Percentiles rank a stretch among this genome's conserved stretches.
Evolutionary conservation across 805 yeast genomes (phyloP).

Genomic region (Vanderwaltozyma verrucispora): DNA sequence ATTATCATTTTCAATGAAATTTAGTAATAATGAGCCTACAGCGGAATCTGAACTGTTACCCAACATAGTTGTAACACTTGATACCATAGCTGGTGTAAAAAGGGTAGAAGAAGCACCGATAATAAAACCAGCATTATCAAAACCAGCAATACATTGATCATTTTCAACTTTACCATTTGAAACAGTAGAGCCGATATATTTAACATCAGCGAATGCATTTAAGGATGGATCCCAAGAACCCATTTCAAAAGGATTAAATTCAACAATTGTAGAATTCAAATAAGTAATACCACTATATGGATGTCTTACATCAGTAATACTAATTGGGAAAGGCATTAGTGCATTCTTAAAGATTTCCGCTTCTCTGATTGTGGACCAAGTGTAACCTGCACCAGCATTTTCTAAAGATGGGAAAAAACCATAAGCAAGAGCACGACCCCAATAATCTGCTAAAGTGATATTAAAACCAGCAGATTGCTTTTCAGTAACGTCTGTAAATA

Average conservation of each 20-base stretch:
- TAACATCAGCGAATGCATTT: conserved; percentile 51
- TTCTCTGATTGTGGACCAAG: conserved; percentile 50
- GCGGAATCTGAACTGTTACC: background rate
- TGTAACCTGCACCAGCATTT: conserved; percentile 54
- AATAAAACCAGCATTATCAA: conserved; percentile 73
- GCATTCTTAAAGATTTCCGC: conserved; percentile 51
- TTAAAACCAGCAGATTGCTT: conserved; percentile 57
- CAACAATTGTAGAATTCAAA: conserved; percentile 60
- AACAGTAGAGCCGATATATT: conserved; percentile 61
- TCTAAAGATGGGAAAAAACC: conserved; percentile 57
- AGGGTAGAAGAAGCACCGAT: conserved; percentile 77
- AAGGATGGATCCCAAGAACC: conserved; percentile 86
- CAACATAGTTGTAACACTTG: conserved; percentile 22
- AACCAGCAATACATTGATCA: conserved; percentile 53
- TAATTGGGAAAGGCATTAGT: conserved; percentile 65
- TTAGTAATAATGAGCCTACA: background rate
- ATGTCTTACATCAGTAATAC: conserved; percentile 54
- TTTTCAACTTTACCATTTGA: conserved; percentile 40
- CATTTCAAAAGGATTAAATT: conserved; percentile 57
- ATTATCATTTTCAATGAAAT: conserved; percentile 30
- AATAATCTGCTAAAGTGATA: conserved; percentile 60
- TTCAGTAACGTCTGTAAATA: conserved; percentile 40
- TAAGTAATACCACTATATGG: conserved; percentile 50
- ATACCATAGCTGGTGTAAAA: conserved; percentile 56
- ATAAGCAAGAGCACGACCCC: conserved; percentile 70